Percentiles rank a stretch among this genome's conserved stretches.
These are phyloP conservation scores for Coccomyxa subellipsoidea DNA, from an alignment of 163 green algal species.

Conservation along the genomic window DNA sequence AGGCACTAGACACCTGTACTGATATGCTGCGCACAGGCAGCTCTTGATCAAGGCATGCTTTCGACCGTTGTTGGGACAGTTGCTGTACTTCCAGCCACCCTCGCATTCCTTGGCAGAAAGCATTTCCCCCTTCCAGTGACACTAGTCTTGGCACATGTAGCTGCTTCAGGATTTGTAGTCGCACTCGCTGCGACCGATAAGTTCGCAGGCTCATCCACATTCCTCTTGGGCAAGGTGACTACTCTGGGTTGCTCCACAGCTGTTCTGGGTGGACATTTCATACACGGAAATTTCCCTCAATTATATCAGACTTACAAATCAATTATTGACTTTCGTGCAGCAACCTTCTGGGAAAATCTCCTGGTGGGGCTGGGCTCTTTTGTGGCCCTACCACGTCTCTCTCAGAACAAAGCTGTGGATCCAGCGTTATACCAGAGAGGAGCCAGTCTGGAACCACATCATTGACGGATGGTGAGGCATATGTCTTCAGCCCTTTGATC, in stretches of 20 bases:
- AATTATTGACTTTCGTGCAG: too few relatives aligned
- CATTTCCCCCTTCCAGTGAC: constrained; percentile 4
- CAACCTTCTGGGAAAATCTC: constrained; percentile 38
- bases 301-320: too few relatives aligned
- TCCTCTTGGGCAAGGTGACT: constrained; percentile 10
- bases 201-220: not conserved
- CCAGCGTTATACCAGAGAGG: constrained; percentile 34
- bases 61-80: not conserved
- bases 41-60: not conserved
- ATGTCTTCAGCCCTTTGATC: not conserved
- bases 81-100: not conserved
- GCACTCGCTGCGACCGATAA: not conserved
- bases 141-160: not conserved
- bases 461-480: constrained; percentile 12
- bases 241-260: not conserved
- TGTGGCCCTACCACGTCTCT: constrained; percentile 61
- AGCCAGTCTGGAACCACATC: constrained; percentile 36
- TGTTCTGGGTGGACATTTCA: too few relatives aligned
- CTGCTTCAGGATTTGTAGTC: not conserved
- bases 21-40: not conserved
- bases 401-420: constrained; percentile 54
- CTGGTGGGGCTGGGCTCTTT: constrained; percentile 19
- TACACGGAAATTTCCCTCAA: too few relatives aligned
- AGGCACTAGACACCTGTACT: not conserved
- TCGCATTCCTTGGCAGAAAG: not conserved